phyloP scores from a whole-genome alignment of 306 rosid genomes.

The Crotalaria pallida region DNA sequence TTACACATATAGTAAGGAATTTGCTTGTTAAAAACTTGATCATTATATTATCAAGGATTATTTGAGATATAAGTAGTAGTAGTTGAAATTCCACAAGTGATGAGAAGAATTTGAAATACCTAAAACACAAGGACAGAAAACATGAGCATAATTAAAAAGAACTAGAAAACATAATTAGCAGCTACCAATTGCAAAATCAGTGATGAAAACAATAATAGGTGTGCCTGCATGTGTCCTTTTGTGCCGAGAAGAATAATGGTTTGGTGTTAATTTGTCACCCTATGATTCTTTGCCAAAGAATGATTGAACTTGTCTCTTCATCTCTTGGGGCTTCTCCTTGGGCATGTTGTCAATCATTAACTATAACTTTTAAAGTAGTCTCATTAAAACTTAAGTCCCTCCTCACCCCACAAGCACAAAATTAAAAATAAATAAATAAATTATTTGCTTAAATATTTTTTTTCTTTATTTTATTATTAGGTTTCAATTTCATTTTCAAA shows the following conservation, averaged over 20 bases:
- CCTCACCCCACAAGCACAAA: no score
- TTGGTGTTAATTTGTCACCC: not conserved
- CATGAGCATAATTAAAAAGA: not conserved
- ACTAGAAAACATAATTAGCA: not conserved
- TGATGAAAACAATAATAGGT: slow-evolving; percentile 1
- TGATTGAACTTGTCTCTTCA: not conserved
- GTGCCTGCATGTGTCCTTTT: not conserved
- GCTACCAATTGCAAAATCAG: not conserved
- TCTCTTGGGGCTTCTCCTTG: not conserved
- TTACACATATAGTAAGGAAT: not conserved
- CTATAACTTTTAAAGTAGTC: not conserved
- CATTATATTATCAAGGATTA: slow-evolving; percentile 3
- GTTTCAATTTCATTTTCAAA: no score
- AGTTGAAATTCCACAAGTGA: not conserved
- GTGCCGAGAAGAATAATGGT: not conserved
- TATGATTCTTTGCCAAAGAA: not conserved
- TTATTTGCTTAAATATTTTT: no score
- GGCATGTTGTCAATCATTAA: no score
- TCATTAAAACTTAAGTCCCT: not conserved
- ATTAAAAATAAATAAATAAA: no score
- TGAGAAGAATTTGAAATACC: not conserved
- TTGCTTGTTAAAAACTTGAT: slow-evolving; percentile 8
- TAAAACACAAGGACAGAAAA: not conserved
- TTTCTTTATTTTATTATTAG: no score
- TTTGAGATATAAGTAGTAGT: not conserved